Evolutionary conservation across 129 eudicot species (phyloP).

Genomic region (Flaveria bidentis): DNA sequence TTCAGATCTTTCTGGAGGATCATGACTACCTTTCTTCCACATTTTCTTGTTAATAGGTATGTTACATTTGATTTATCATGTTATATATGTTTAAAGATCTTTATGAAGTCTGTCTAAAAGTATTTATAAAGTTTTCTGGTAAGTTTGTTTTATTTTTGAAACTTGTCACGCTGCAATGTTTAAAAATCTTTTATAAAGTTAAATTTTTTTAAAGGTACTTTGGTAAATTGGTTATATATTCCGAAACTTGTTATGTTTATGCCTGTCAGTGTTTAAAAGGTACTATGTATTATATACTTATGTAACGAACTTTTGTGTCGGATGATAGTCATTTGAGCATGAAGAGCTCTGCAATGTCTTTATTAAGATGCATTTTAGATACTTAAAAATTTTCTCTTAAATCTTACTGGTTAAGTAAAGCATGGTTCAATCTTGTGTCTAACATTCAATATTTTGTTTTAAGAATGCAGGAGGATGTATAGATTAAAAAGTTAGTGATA

Average conservation of each 20-base stretch:
- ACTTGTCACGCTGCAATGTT: neutral
- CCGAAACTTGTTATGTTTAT: neutral
- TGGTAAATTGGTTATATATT: neutral
- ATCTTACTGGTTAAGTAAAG: neutral
- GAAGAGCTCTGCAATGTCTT: neutral
- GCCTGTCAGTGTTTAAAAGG: neutral
- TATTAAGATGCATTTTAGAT: neutral
- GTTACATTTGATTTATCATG: neutral
- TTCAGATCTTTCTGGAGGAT: slow-evolving; percentile 53
- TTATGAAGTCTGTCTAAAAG: too few relatives aligned
- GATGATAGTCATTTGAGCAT: neutral
- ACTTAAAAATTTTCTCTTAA: neutral
- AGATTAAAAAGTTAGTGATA: neutral
- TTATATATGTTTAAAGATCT: neutral
- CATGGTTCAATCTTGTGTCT: neutral
- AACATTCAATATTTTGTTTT: neutral
- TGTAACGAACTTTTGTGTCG: too few relatives aligned
- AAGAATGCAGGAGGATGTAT: neutral
- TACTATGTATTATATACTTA: too few relatives aligned
- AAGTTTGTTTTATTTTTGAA: neutral
- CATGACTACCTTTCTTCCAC: slow-evolving; percentile 42
- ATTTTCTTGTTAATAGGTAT: slow-evolving; percentile 37
- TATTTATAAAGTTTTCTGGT: too few relatives aligned
- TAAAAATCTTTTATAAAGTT: too few relatives aligned
- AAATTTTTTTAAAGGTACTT: too few relatives aligned